Base-by-base conservation (phyloP, 345 rosid genomes). In the Eucalyptus sp. region DNA sequence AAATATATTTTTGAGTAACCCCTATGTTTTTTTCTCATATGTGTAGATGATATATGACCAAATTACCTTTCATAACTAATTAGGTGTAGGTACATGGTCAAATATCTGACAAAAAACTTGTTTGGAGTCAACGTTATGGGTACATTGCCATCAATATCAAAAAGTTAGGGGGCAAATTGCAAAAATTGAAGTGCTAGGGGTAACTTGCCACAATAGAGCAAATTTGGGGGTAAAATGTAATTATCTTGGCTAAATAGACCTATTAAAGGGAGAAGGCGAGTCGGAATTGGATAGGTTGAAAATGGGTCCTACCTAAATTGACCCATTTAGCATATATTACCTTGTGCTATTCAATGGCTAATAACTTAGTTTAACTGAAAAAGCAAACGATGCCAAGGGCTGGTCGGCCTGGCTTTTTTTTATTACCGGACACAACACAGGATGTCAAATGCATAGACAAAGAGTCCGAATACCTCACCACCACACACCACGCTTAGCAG, bases 11-110 rank as follows among this genome's bases (percentile, higher is more conserved):
- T 58, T 58, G 64, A 58, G 1, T 58, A 58, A n/a, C 25, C 64
- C n/a, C n/a, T 58, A 58, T 58, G 6, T 58, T 25, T 60, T 60
- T 27, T 60, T 14, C 68, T 60, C 68, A 27, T 60, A 60, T 7
- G 29, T 13, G 31, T 60, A 60, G 66, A 27, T 60, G 68, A 60
- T 14, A 12, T 14, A 5, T 6, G 16, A 60, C 33, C 7, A 60
- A 12, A 27, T 60, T 60, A 7, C 68, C 14, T 60, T 60, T 13
- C 33, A 60, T 27, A 60, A 60, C 68, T 60, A 13, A 60, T 60
- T 8, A 6, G 31, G 31, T 0, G 68, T 0, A 60, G 16, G 15
- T 60, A 0, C 68, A 13, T 60, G 68, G 16, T 27, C 31, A 1
- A 60, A 60, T 60, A 60, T 27, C 16, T 60, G 33, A 60, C 33